Conservation (phyloP, 805 yeast genomes). For the Saturnispora serradocipensis region DNA sequence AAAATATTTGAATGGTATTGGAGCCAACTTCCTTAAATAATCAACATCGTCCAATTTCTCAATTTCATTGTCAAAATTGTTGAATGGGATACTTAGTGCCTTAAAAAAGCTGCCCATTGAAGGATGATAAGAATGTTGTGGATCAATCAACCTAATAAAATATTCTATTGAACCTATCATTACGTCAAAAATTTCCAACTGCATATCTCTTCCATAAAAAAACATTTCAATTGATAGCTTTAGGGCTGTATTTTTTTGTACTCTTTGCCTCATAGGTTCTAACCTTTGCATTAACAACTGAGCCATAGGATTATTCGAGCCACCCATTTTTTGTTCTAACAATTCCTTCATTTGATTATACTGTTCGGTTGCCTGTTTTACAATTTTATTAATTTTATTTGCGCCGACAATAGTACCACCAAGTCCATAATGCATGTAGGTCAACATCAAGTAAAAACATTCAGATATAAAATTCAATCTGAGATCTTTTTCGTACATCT, state of each 20-base stretch:
- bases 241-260: conserved; percentile 31
- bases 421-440: conserved; percentile 80
- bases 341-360: conserved; percentile 41
- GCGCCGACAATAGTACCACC: conserved; percentile 64
- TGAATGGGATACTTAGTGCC: conserved; percentile 43
- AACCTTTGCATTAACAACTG: conserved; percentile 23
- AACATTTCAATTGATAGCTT: conserved; percentile 56
- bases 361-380: conserved; percentile 44
- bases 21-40: conserved; percentile 53
- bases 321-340: conserved; percentile 14
- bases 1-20: conserved; percentile 66
- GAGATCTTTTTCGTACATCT: conserved; percentile 21
- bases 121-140: conserved; percentile 55
- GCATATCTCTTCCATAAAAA: conserved; percentile 46
- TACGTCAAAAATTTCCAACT: conserved; percentile 65
- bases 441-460: conserved; percentile 69
- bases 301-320: conserved; percentile 21
- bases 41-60: conserved; percentile 72
- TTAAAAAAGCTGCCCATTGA: conserved; percentile 12
- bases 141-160: conserved; percentile 64
- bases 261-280: conserved; percentile 27
- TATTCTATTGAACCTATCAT: conserved; percentile 68
- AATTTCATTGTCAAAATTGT: conserved; percentile 50
- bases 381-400: conserved; percentile 41
- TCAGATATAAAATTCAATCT: conserved; percentile 77